Percentiles rank a stretch among this genome's conserved stretches.
Conservation (phyloP, 768 basidiomycete genomes). For the Sarcomyxa edulis region DNA sequence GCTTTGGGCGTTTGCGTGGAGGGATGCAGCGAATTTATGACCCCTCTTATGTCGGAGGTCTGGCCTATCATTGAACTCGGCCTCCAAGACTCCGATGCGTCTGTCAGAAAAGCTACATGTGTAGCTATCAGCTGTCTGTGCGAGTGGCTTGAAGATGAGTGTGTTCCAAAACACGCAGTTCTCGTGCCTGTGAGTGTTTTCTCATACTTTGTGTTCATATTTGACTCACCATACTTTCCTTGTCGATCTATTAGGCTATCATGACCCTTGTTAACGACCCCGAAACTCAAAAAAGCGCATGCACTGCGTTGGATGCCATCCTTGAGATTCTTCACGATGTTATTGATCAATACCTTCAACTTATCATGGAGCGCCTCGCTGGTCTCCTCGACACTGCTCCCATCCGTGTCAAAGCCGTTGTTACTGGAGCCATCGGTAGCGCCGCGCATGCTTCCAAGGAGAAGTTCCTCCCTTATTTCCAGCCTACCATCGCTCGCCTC, state of each 20-base stretch:
- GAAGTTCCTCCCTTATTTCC: conserved; percentile 91
- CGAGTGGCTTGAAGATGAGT: conserved; percentile 96
- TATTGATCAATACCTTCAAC: conserved; percentile 85
- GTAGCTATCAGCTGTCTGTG: conserved; percentile 93
- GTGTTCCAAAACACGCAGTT: conserved; percentile 71
- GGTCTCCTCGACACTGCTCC: conserved; percentile 84
- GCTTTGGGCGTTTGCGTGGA: conserved; percentile 95
- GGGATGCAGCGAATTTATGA: conserved; percentile 97
- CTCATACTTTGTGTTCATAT: not conserved
- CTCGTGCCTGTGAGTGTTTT: conserved; percentile 72
- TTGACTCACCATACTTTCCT: not conserved
- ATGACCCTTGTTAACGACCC: conserved; percentile 88
- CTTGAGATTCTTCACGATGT: conserved; percentile 91
- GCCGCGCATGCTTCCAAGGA: conserved; percentile 94
- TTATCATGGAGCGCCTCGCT: conserved; percentile 92
- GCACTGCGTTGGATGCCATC: conserved; percentile 93
- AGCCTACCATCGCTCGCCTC: conserved; percentile 83
- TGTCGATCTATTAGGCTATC: conserved; percentile 53
- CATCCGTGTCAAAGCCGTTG: conserved; percentile 85
- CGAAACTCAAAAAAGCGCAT: conserved; percentile 86
- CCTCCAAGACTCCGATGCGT: conserved; percentile 75
- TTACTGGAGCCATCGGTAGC: conserved; percentile 96
- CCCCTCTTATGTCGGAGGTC: conserved; percentile 82
- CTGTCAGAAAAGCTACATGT: conserved; percentile 94
- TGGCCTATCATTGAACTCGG: conserved; percentile 95